Evolutionary conservation across 371 early-diverging fungal species (phyloP).

Genomic region (Nematocida ausubeli): DNA sequence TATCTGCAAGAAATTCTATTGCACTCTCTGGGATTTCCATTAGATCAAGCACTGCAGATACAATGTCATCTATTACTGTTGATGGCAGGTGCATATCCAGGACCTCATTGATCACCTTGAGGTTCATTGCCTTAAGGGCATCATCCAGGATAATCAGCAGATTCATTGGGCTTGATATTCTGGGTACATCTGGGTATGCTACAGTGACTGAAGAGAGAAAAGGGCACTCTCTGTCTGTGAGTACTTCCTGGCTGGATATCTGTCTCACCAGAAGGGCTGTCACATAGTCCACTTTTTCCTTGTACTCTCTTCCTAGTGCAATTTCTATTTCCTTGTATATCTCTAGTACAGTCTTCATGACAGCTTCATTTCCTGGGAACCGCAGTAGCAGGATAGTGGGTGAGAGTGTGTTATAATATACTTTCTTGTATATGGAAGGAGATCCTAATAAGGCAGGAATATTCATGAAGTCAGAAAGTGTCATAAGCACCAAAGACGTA

Average conservation of each 20-base stretch:
- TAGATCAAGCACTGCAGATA: not conserved
- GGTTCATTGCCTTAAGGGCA: not conserved
- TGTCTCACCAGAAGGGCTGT: not conserved
- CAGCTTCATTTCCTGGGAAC: not conserved
- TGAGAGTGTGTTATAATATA: slow-evolving; percentile 46
- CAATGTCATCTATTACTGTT: not conserved
- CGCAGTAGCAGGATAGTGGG: slow-evolving; percentile 36
- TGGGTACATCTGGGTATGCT: not conserved
- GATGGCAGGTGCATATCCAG: not conserved
- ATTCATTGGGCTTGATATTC: not conserved
- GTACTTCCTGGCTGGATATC: not conserved
- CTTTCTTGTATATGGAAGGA: not conserved
- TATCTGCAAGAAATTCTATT: not conserved
- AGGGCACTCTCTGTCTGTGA: not conserved
- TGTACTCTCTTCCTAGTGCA: not conserved
- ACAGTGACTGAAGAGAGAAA: not conserved
- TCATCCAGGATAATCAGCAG: not conserved
- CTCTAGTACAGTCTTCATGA: not conserved
- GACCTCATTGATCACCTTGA: not conserved
- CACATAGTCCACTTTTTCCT: slow-evolving; percentile 6
- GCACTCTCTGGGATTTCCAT: not conserved
- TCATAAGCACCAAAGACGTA: not conserved
- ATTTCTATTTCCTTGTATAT: slow-evolving; percentile 7
- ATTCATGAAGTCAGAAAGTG: slow-evolving; percentile 38
- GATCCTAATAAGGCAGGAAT: not conserved